phyloP scores from a whole-genome alignment of 2,329 filamentous ascomycete species.

The Paraphoma sp. region DNA sequence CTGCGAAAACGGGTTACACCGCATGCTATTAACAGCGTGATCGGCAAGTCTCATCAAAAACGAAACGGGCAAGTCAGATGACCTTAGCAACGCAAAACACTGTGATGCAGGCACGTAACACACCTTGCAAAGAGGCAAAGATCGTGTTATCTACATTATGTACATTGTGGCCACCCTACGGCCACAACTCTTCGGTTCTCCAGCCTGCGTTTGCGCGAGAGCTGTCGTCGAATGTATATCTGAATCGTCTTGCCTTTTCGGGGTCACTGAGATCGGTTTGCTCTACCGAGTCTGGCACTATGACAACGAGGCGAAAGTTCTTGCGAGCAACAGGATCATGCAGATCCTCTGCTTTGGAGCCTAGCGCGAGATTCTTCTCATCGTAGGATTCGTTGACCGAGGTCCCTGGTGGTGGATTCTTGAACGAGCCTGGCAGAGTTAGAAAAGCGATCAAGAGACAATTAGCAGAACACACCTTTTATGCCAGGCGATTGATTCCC shows the following conservation, averaged over 20 bases:
- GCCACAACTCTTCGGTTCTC: conserved; percentile 57
- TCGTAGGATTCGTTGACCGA: conserved; percentile 54
- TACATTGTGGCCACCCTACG: conserved; percentile 17
- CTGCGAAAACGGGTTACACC: conserved; percentile 9
- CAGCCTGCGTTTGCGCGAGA: conserved; percentile 58
- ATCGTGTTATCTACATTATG: too few species aligned
- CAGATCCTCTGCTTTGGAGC: conserved; percentile 72
- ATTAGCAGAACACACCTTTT: conserved; percentile 61
- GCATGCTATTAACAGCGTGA: neutral
- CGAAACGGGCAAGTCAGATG: neutral
- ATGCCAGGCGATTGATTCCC: conserved; percentile 84
- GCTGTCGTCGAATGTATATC: conserved; percentile 66
- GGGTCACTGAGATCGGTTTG: conserved; percentile 74
- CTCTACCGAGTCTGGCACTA: conserved; percentile 81
- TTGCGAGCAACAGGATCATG: conserved; percentile 72
- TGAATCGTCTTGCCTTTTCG: conserved; percentile 67
- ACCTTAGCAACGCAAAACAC: too few species aligned
- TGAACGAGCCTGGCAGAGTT: conserved; percentile 64
- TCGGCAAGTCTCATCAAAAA: neutral
- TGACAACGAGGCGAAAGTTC: conserved; percentile 87
- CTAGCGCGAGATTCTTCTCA: conserved; percentile 54
- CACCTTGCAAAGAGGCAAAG: too few species aligned
- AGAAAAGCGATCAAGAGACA: neutral
- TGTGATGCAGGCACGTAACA: too few species aligned
- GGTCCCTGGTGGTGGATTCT: conserved; percentile 60